phyloP scores from a whole-genome alignment of 495 filamentous ascomycete species.

The Aspergillus carlsbadensis region DNA sequence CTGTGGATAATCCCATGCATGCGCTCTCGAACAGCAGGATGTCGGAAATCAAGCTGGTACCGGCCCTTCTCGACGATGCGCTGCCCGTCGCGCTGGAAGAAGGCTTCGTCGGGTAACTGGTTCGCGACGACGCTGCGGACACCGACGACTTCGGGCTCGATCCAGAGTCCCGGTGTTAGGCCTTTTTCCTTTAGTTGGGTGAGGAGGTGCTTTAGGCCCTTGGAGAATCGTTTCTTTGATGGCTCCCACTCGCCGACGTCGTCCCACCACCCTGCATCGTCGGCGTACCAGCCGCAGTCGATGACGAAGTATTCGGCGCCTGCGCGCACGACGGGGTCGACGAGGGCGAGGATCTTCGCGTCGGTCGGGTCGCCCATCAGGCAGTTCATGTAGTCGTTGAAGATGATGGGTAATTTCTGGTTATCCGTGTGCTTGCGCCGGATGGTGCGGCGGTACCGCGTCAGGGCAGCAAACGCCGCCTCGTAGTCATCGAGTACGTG shows the following conservation, averaged over 20 bases:
- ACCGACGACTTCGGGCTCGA: conserved; percentile 28
- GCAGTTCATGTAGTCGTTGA: conserved; percentile 34
- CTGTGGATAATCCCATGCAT: conserved; percentile 17
- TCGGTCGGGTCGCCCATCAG: conserved; percentile 30
- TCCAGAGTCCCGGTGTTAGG: conserved; percentile 24
- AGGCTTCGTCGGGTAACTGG: conserved; percentile 17
- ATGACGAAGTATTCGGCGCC: conserved; percentile 30
- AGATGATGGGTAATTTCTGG: conserved; percentile 21
- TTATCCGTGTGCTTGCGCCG: conserved; percentile 17
- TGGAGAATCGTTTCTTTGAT: conserved; percentile 25
- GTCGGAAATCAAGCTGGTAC: conserved; percentile 21
- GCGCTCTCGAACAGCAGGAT: conserved; percentile 12
- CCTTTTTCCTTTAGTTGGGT: conserved; percentile 9
- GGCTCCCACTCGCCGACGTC: conserved; percentile 30
- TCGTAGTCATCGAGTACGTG: conserved; percentile 10
- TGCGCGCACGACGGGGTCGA: conserved; percentile 12
- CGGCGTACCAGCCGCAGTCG: conserved; percentile 30
- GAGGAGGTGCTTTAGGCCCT: conserved; percentile 19
- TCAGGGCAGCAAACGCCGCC: conserved; percentile 21
- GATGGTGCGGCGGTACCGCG: conserved; percentile 21
- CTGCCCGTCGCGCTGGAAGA: conserved; percentile 21
- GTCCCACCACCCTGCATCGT: conserved; percentile 28
- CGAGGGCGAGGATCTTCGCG: conserved; percentile 24
- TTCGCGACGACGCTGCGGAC: conserved; percentile 18
- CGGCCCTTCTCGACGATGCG: conserved; percentile 22